These are phyloP conservation scores for Pseudogymnoascus sp. DNA, from an alignment of 2,329 filamentous ascomycete species.

Conservation along the genomic window DNA sequence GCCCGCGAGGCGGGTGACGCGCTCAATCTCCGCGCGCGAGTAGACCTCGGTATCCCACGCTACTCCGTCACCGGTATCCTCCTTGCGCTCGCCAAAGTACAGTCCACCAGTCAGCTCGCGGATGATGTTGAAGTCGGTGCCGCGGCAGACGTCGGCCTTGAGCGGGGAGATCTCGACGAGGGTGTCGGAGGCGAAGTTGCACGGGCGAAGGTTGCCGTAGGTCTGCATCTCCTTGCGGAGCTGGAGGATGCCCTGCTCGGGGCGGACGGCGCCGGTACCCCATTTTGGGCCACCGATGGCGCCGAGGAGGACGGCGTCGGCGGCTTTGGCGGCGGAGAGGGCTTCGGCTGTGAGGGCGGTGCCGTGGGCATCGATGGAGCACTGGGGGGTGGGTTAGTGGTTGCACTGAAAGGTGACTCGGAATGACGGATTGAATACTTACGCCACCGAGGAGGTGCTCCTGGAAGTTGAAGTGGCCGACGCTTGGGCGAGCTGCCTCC, in stretches of 20 bases:
- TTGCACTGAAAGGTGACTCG: conserved; percentile 3
- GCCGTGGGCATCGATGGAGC: conserved; percentile 78
- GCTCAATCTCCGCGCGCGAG: conserved; percentile 75
- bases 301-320: conserved; percentile 84
- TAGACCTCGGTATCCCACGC: conserved; percentile 86
- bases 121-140: conserved; percentile 86
- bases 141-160: conserved; percentile 75
- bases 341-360: conserved; percentile 74
- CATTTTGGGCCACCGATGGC: conserved; percentile 96
- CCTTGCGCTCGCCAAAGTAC: conserved; percentile 87
- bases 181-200: conserved; percentile 85
- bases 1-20: conserved; percentile 73
- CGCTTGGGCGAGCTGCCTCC: conserved; percentile 60
- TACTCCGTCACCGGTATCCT: conserved; percentile 64
- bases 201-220: conserved; percentile 91
- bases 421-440: conserved; percentile 35
- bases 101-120: conserved; percentile 88
- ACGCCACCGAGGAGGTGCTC: conserved; percentile 88
- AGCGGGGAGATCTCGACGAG: conserved; percentile 81
- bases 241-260: conserved; percentile 83
- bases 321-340: conserved; percentile 71
- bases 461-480: conserved; percentile 77
- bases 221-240: conserved; percentile 91
- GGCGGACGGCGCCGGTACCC: conserved; percentile 80
- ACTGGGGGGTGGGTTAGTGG: conserved; percentile 40